Conservation (phyloP, 2,329 filamentous ascomycete species). For the Aspergillus tubingensis region DNA sequence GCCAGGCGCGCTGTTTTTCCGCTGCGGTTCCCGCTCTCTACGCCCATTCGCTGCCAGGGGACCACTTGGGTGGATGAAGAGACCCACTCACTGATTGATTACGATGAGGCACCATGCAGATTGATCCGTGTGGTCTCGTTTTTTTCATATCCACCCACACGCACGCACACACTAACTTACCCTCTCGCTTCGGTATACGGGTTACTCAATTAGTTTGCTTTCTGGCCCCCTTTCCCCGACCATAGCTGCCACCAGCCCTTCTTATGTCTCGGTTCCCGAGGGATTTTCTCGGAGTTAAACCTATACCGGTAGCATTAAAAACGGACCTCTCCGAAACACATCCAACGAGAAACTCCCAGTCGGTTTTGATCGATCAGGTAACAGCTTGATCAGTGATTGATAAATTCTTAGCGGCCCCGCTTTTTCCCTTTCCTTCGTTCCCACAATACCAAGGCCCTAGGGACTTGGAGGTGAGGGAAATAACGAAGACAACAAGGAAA, state of each 20-base stretch:
- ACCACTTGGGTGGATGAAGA: background rate
- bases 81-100: conserved; percentile 18
- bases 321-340: background rate
- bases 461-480: conserved; percentile 1
- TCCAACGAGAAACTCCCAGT: background rate
- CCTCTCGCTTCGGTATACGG: background rate
- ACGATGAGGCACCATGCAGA: conserved; percentile 5
- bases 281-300: conserved; percentile 5
- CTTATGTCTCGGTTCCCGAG: conserved; percentile 6
- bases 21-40: background rate
- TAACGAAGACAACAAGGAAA: background rate
- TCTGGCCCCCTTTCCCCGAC: background rate
- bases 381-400: conserved; percentile 8
- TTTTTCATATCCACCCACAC: background rate
- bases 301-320: background rate
- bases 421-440: background rate
- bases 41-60: background rate
- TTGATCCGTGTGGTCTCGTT: conserved; percentile 1
- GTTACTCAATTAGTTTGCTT: background rate
- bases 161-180: background rate
- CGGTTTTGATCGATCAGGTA: background rate
- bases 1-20: conserved; percentile 2
- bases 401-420: conserved; percentile 7
- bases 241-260: background rate
- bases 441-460: conserved; percentile 11